Percentiles rank a stretch among this genome's conserved stretches.
Evolutionary conservation across 768 basidiomycete species (phyloP).

Genomic region (Clavulina sp.): DNA sequence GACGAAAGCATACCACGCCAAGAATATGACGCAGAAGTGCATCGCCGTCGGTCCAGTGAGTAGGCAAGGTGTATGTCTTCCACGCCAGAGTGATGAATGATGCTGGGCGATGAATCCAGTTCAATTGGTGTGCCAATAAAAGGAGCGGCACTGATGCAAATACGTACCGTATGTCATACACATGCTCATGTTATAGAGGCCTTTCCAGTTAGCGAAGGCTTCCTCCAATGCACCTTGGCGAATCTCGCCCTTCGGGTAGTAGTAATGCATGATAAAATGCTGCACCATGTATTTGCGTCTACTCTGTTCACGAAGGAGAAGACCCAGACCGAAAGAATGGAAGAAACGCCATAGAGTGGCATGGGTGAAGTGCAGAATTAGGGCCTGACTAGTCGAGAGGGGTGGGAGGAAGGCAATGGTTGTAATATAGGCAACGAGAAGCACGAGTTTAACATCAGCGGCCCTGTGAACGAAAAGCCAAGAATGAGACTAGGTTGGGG

Average conservation of each 20-base stretch:
- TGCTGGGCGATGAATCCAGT: slow-evolving; percentile 26
- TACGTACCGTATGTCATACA: slow-evolving; percentile 82
- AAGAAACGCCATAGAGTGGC: slow-evolving; percentile 73
- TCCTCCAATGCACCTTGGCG: slow-evolving; percentile 72
- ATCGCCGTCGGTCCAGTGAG: slow-evolving; percentile 74
- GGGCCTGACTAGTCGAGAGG: slow-evolving; percentile 29
- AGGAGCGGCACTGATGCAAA: not conserved
- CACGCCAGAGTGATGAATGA: slow-evolving; percentile 76
- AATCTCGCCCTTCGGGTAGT: slow-evolving; percentile 50
- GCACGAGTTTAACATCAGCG: slow-evolving; percentile 62
- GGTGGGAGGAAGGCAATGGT: slow-evolving; percentile 37
- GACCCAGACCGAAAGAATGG: slow-evolving; percentile 76
- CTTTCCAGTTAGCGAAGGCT: slow-evolving; percentile 92
- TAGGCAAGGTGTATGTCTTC: slow-evolving; percentile 74
- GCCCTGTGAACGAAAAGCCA: slow-evolving; percentile 32
- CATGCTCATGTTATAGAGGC: slow-evolving; percentile 77
- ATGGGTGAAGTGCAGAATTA: slow-evolving; percentile 64
- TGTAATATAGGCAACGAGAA: slow-evolving; percentile 55
- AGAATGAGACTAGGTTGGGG: not conserved
- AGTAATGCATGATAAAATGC: slow-evolving; percentile 89
- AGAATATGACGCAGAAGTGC: slow-evolving; percentile 77
- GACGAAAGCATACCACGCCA: slow-evolving; percentile 44
- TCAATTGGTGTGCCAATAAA: not conserved
- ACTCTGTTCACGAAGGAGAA: slow-evolving; percentile 70
- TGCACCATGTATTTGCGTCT: slow-evolving; percentile 76